A percentile compares a stretch with the other conserved stretches of the same genome.
Evolutionary conservation across 805 yeast genomes (phyloP).

Genomic region (Torulaspora indica): DNA sequence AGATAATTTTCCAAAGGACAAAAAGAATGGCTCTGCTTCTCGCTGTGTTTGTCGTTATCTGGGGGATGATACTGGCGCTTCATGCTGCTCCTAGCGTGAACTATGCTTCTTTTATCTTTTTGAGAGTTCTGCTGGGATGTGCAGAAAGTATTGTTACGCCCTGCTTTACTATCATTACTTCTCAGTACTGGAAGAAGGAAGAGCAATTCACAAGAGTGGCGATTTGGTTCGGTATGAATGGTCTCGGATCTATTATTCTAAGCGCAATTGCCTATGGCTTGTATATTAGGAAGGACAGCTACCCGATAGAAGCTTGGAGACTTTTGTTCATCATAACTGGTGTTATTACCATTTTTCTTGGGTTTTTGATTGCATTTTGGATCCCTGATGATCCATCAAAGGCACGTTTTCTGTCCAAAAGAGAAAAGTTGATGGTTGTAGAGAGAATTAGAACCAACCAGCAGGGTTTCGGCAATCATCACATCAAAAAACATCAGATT

Average conservation of each 20-base stretch:
- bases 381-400: slow-evolving; percentile 54
- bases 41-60: slow-evolving; percentile 46
- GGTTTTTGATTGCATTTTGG: slow-evolving; percentile 44
- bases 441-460: slow-evolving; percentile 51
- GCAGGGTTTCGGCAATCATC: slow-evolving; percentile 54
- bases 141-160: slow-evolving; percentile 55
- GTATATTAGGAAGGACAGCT: slow-evolving; percentile 37
- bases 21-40: slow-evolving; percentile 50
- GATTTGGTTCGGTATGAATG: slow-evolving; percentile 44
- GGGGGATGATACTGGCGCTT: slow-evolving; percentile 58
- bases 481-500: slow-evolving; percentile 52
- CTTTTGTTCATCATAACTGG: slow-evolving; percentile 58
- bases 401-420: slow-evolving; percentile 45
- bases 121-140: slow-evolving; percentile 49
- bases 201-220: slow-evolving; percentile 43
- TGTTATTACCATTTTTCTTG: slow-evolving; percentile 48
- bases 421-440: slow-evolving; percentile 46
- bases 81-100: slow-evolving; percentile 46
- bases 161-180: slow-evolving; percentile 50
- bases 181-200: slow-evolving; percentile 52
- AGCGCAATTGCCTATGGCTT: slow-evolving; percentile 54
- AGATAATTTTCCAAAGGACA: slow-evolving; percentile 43
- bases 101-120: slow-evolving; percentile 44
- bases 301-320: slow-evolving; percentile 54
- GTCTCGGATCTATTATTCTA: slow-evolving; percentile 47